Percentiles rank a stretch among this genome's conserved stretches.
Conservation (phyloP, 495 filamentous ascomycete genomes). For the Astrothelium subdiscretum region DNA sequence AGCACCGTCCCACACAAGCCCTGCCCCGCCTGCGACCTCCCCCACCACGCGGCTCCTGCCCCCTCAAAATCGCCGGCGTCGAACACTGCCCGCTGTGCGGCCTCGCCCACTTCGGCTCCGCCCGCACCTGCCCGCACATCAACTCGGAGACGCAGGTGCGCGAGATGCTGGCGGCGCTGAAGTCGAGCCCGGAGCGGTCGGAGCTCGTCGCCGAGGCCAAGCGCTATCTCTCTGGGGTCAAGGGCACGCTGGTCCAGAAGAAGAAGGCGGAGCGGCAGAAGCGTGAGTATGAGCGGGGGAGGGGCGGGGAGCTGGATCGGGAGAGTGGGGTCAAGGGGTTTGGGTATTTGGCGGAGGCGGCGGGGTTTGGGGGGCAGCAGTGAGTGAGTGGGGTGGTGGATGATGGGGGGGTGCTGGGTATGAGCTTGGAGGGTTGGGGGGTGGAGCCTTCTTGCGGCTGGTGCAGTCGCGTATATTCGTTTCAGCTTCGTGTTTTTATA, state of each 20-base stretch:
- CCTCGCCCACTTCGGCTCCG: conserved; percentile 48
- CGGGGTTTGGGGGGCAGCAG: background rate
- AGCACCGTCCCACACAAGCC: background rate
- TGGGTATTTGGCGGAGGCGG: background rate
- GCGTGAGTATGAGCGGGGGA: conserved; percentile 7
- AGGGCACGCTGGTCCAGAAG: conserved; percentile 36
- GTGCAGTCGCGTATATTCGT: no score
- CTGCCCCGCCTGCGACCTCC: conserved; percentile 44
- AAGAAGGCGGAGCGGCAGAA: conserved; percentile 30
- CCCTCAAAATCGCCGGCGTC: conserved; percentile 46
- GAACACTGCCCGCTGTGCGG: conserved; percentile 59
- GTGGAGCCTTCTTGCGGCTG: no score
- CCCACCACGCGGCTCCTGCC: conserved; percentile 48
- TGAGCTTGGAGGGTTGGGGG: no score
- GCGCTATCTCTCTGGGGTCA: conserved; percentile 45
- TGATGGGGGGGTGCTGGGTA: background rate
- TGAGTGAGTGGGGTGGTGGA: background rate
- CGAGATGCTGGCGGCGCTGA: conserved; percentile 49
- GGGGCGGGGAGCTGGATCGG: background rate
- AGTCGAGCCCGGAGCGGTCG: conserved; percentile 41
- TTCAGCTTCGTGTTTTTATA: no score
- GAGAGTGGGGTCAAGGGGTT: background rate
- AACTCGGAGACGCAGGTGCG: conserved; percentile 43
- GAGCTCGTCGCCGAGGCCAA: conserved; percentile 41
- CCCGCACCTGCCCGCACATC: conserved; percentile 50